Base-by-base conservation (phyloP, 805 yeast genomes). In the Scheffersomyces lignosus region DNA sequence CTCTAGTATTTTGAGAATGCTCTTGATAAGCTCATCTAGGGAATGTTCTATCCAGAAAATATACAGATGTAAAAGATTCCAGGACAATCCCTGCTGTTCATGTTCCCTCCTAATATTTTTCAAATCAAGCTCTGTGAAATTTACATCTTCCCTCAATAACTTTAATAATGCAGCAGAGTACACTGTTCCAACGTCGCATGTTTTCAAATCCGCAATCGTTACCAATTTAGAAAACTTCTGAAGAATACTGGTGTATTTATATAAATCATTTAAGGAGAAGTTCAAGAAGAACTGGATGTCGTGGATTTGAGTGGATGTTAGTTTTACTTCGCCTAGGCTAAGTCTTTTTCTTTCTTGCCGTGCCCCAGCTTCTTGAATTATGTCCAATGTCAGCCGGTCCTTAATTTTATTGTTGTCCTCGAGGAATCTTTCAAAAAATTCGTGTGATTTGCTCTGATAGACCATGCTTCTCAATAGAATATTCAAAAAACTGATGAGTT, bases 281-380 rank as follows among this genome's bases (percentile, higher is more conserved):
- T 63, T 64, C 20, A 78, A 44, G 44, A 80, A 80, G 23, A 66
- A 64, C 32, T 68, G 73, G 36, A 75, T 71, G 34, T 68, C 80
- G 10, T 47, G 47, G 5, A 66, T 51, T 31, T 62, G 54, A 10
- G 34, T 33, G 4, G 34, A 36, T 1, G 56, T 43, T 31, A 58
- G 36, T 40, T 38, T 48, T 12, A 62, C 48, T 37, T 64, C 54
- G 29, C 66, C 58, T 38, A 47, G 39, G 40, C 48, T 36, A 45
- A 31, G 26, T 45, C 47, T 45, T 36, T 47, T 33, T 33, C 34
- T 31, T 41, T 58, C 60, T 30, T 50, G 54, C 16, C 37, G 34
- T 12, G 42, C 42, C 18, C 38, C 51, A 14, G 58, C 45, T 12
- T 47, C 44, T 16, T 64, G 54, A 20, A 64, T 55, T 29, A 59